Base-by-base conservation (phyloP, 768 basidiomycete genomes). In the Hypholoma fasciculare region DNA sequence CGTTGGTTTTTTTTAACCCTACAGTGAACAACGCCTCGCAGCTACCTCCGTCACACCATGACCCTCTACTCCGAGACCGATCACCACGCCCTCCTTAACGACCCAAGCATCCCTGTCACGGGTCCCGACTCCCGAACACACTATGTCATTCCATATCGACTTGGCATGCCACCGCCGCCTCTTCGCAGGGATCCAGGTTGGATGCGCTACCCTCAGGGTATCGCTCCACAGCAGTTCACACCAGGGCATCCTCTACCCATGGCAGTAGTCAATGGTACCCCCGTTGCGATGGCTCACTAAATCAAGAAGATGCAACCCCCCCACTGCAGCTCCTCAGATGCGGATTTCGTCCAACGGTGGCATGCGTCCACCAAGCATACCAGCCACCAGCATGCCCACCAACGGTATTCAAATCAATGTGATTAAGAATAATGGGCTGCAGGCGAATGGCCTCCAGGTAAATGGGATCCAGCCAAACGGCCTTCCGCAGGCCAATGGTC, bases 241-340 rank as follows among this genome's bases (percentile, higher is more conserved):
- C 49, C 68, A 8, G 79, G 80, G 6, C 77, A 81, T 0, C 80
- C 86, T 1, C 76, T 86, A n/a, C 77, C 86, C 0, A 75, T 86
- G 79, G 60, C 52, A n/a, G 17, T 49, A 19, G 50, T 65, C 11
- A 79, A 76, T 57, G 85, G 82, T 5, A 78, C 82, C 0, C 80
- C 86, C 0, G 77, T 88, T n/a, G 76, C 87, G 1, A 76, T 86
- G 65, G 80, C 81, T 48, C 78, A 84, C 11, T 83, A 83, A 52
- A 70, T 85, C 66, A 87, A 87, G 75, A 82, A 83, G 67, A 79
- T 88, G 74, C 83, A 83, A 83, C 1, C 81, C 86, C 0, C 80
- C 86, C 12, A 70, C 72, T 17, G 69, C 74, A 0, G 71, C 82
- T 2, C 81, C 85, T 1, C 86, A 85, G 43, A 79, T 86, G 74